Base-by-base conservation (phyloP, 345 rosid species). In the Dovyalis caffra region DNA sequence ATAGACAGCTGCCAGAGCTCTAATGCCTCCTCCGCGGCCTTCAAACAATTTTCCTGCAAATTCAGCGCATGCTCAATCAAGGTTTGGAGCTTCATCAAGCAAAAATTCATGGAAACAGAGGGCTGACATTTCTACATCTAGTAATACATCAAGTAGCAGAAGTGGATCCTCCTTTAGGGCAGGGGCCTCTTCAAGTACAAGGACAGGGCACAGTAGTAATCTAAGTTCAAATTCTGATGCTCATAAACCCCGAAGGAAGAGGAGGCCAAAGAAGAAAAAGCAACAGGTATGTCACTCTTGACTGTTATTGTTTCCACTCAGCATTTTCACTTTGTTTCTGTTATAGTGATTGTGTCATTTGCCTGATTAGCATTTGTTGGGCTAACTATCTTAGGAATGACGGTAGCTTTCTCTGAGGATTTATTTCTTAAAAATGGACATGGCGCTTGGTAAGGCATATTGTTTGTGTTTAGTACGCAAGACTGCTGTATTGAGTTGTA, bases 201-300 rank as follows among this genome's bases (percentile, higher is more conserved):
- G 86, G 83, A 88, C 91, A 69, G 92, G 97, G 65, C 91, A 86
- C 32, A 84, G 92, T 80, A 95, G 99, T 82, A 93, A 91, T 76
- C 77, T 95, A 77, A 95, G 98, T 84, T 95, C 97, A 40, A 91
- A 90, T 70, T 93, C 99, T 66, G 99, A 95, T 86, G 97, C 98
- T 51, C 87, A 80, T 71, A 95, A 91, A 83, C 99, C 96, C 33
- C 88, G 91, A 74, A 87, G 98, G 78, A 95, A 95, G 91, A 91
- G 99, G 85, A 87, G 97, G 68, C 95, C 96, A 38, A 93, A 91
- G 87, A 95, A 90, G 96, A 93, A 88, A 88, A 93, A 85, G 75
- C 75, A 77, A 31, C 68, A 66, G 80, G 80, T 66, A 12, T 64
- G 47, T 45, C 56, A 49, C 34, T 65, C 37, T 1, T 29, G 58